These are phyloP conservation scores for Agaricus blazei DNA, from an alignment of 768 basidiomycete genomes.

Conservation along the genomic window DNA sequence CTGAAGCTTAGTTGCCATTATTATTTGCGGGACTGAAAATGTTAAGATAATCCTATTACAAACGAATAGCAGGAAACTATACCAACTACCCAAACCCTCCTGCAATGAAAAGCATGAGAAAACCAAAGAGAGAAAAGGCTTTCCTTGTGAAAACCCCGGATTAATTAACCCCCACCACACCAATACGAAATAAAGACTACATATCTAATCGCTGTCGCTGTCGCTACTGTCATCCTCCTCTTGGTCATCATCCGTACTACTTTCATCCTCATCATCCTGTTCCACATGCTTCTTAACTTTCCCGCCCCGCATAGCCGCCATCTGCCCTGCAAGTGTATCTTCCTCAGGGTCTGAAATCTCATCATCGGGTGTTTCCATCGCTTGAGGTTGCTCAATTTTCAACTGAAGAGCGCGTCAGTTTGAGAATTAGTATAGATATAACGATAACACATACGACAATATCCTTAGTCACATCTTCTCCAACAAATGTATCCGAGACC, in stretches of 20 bases:
- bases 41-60: too few species aligned
- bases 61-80: background rate
- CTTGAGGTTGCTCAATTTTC: slow-evolving; percentile 72
- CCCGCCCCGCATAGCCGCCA: slow-evolving; percentile 93
- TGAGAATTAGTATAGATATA: too few species aligned
- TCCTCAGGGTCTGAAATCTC: slow-evolving; percentile 99
- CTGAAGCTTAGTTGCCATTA: too few species aligned
- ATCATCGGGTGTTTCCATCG: slow-evolving; percentile 60
- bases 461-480: slow-evolving; percentile 67
- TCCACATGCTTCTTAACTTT: slow-evolving; percentile 61
- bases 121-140: slow-evolving; percentile 2
- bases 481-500: slow-evolving; percentile 85
- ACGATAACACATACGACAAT: slow-evolving; percentile 55
- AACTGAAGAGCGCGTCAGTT: slow-evolving; percentile 41
- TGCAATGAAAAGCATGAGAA: slow-evolving; percentile 1
- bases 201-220: slow-evolving; percentile 24
- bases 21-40: too few species aligned
- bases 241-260: slow-evolving; percentile 39
- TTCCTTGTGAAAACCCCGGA: slow-evolving; percentile 11
- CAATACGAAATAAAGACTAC: background rate
- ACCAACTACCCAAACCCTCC: background rate
- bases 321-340: slow-evolving; percentile 93
- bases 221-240: slow-evolving; percentile 46
- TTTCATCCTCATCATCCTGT: slow-evolving; percentile 50
- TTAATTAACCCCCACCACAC: background rate